phyloP scores from a whole-genome alignment of 2,329 filamentous ascomycete genomes.

The Cordyceps pruinosa region DNA sequence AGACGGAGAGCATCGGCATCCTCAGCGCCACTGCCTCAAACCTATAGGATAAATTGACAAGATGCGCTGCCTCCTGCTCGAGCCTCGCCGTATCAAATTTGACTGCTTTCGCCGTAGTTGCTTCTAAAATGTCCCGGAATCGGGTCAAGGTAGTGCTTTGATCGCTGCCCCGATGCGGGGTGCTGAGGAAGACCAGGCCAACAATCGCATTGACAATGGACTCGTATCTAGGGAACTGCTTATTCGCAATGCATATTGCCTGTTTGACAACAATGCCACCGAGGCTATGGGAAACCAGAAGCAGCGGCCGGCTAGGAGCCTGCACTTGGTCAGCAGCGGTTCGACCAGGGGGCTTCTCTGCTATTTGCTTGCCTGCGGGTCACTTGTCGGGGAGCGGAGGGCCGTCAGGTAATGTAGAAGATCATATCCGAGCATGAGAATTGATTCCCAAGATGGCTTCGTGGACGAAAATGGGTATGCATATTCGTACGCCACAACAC shows the following conservation, averaged over 20 bases:
- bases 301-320: neutral
- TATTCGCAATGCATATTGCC: conserved; percentile 6
- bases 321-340: neutral
- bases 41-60: neutral
- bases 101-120: neutral
- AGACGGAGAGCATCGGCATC: conserved; percentile 3
- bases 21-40: neutral
- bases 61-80: conserved; percentile 4
- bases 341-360: neutral
- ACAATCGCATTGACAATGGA: conserved; percentile 5
- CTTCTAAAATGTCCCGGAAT: conserved; percentile 6
- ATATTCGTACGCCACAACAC: conserved; percentile 3
- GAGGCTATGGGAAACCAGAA: conserved; percentile 4
- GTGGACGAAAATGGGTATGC: neutral
- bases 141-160: neutral
- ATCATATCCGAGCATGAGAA: conserved; percentile 6
- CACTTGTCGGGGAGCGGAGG: neutral
- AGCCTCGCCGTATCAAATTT: neutral
- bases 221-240: conserved; percentile 6
- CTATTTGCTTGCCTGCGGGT: neutral
- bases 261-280: conserved; percentile 5
- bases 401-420: neutral
- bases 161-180: conserved; percentile 7
- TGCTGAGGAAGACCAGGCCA: conserved; percentile 8
- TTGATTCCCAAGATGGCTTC: conserved; percentile 7